Percentiles rank a stretch among this genome's conserved stretches.
These are phyloP conservation scores for Fusarium lateritium DNA, from an alignment of 2,329 filamentous ascomycete genomes.

Conservation along the genomic window DNA sequence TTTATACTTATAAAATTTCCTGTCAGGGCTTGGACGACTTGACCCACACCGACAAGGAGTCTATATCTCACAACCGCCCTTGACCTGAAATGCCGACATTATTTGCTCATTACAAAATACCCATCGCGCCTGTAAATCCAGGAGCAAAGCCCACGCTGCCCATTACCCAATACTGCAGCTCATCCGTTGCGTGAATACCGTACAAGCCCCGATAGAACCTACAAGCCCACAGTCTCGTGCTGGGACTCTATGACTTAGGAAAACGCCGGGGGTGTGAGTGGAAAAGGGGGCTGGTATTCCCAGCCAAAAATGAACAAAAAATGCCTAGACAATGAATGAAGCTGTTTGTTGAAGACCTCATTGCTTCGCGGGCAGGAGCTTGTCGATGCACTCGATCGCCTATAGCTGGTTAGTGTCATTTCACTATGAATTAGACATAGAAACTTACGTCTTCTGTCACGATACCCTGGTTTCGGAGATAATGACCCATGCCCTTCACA, in stretches of 20 bases:
- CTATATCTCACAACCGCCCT: constrained; percentile 18
- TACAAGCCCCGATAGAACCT: constrained; percentile 17
- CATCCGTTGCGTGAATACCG: constrained; percentile 22
- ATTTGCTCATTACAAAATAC: constrained; percentile 41
- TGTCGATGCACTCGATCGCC: constrained; percentile 50
- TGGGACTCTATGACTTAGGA: constrained; percentile 26
- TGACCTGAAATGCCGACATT: constrained; percentile 22
- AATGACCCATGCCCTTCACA: constrained; percentile 74
- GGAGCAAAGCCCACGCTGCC: constrained; percentile 16
- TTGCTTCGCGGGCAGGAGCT: constrained; percentile 42
- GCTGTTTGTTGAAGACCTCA: constrained; percentile 27
- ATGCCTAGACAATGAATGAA: constrained; percentile 17
- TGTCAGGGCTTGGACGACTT: constrained; percentile 16
- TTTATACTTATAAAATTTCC: constrained; percentile 37
- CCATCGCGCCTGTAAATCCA: constrained; percentile 26
- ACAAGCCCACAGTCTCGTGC: constrained; percentile 13
- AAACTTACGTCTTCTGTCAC: constrained; percentile 53
- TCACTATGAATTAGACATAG: background rate
- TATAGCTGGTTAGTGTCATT: constrained; percentile 27
- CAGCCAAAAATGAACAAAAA: constrained; percentile 39
- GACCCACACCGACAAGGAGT: constrained; percentile 17
- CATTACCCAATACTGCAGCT: constrained; percentile 32
- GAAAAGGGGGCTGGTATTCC: constrained; percentile 23
- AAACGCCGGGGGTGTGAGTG: constrained; percentile 39
- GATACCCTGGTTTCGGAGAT: constrained; percentile 75